phyloP scores from a whole-genome alignment of 306 rosid species.

The Inga laurina region DNA sequence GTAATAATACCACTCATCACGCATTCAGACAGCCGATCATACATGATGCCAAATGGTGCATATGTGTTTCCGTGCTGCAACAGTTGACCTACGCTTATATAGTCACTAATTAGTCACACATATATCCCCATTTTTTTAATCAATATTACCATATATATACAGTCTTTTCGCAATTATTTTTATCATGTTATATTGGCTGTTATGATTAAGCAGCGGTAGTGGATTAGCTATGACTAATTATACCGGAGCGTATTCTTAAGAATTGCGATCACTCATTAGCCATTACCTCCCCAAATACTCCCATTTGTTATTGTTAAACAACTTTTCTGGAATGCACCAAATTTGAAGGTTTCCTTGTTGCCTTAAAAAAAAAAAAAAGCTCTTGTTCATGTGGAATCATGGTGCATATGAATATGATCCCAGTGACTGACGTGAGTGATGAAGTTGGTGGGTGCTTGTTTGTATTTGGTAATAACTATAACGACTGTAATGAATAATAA shows the following conservation, averaged over 20 bases:
- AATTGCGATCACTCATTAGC: not conserved
- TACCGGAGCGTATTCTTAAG: not conserved
- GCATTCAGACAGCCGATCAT: slow-evolving; percentile 30
- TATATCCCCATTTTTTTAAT: not conserved
- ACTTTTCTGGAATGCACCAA: not conserved
- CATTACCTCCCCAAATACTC: not conserved
- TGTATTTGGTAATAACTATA: not conserved
- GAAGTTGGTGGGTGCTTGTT: not conserved
- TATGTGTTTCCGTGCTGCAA: slow-evolving; percentile 35
- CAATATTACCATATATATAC: no score
- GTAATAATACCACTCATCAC: slow-evolving; percentile 32
- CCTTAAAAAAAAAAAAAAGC: not conserved
- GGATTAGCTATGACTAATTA: slow-evolving; percentile 4
- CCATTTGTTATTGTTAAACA: not conserved
- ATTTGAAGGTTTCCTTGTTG: not conserved
- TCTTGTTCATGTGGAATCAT: not conserved
- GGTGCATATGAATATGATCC: not conserved
- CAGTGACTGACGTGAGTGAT: not conserved
- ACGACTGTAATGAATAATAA: not conserved
- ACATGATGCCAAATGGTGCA: slow-evolving; percentile 31
- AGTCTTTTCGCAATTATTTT: not conserved
- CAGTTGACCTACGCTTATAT: slow-evolving; percentile 30
- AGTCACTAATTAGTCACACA: slow-evolving; percentile 19
- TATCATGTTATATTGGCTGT: slow-evolving; percentile 13
- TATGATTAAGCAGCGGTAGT: slow-evolving; percentile 24